phyloP scores from a whole-genome alignment of 2,329 filamentous ascomycete species.

The Aspergillus neotritici region DNA sequence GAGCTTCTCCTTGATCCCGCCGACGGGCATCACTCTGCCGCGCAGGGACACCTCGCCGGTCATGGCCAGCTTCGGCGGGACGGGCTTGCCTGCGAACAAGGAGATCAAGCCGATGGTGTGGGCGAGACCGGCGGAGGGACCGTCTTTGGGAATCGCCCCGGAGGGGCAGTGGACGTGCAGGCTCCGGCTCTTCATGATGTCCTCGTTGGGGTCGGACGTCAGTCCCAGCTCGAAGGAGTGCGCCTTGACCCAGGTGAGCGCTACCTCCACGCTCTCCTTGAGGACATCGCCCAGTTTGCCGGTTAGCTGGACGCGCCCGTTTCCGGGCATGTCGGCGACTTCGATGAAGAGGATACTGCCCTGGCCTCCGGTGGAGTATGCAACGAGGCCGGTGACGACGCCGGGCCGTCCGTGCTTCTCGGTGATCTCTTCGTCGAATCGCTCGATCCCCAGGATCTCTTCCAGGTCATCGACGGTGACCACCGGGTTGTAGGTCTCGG shows the following conservation, averaged over 20 bases:
- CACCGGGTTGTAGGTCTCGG: slow-evolving; percentile 65
- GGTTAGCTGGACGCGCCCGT: slow-evolving; percentile 85
- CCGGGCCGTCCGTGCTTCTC: slow-evolving; percentile 77
- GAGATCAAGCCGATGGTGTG: slow-evolving; percentile 92
- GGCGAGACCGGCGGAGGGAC: slow-evolving; percentile 75
- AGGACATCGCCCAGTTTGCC: slow-evolving; percentile 94
- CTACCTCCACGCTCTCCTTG: slow-evolving; percentile 95
- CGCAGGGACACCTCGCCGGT: slow-evolving; percentile 75
- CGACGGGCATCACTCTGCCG: slow-evolving; percentile 86
- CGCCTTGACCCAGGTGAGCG: slow-evolving; percentile 92
- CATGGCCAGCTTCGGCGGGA: slow-evolving; percentile 92
- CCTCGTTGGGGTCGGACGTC: slow-evolving; percentile 70
- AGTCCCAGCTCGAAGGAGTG: slow-evolving; percentile 89
- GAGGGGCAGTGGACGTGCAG: slow-evolving; percentile 96
- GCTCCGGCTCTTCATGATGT: slow-evolving; percentile 92
- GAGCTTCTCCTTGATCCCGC: slow-evolving; percentile 97
- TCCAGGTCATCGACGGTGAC: slow-evolving; percentile 79
- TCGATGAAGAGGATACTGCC: slow-evolving; percentile 98
- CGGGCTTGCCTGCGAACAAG: slow-evolving; percentile 76
- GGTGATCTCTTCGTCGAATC: slow-evolving; percentile 91
- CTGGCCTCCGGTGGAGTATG: slow-evolving; percentile 86
- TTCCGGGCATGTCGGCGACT: slow-evolving; percentile 93
- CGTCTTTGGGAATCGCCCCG: slow-evolving; percentile 92
- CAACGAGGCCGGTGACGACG: slow-evolving; percentile 91
- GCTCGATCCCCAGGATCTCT: slow-evolving; percentile 83